phyloP scores from a whole-genome alignment of 306 rosid genomes.

The Arachis hypogaea region DNA sequence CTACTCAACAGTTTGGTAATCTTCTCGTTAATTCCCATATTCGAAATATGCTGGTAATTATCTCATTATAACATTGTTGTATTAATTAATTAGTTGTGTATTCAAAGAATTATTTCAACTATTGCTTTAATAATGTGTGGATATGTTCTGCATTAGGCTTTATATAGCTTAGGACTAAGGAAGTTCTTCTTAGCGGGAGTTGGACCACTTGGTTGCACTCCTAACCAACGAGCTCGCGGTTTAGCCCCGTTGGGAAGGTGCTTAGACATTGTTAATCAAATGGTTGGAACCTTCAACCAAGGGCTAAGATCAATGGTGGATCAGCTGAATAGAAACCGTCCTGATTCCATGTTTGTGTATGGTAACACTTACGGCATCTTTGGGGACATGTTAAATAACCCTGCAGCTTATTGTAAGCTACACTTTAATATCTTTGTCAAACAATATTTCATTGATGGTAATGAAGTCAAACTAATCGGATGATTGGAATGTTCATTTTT shows the following conservation, averaged over 20 bases:
- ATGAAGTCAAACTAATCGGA: no score
- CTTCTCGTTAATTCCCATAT: constrained; percentile 63
- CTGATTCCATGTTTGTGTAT: constrained; percentile 55
- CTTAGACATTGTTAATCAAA: constrained; percentile 60
- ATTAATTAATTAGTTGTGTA: no score
- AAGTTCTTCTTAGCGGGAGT: constrained; percentile 70
- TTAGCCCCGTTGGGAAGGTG: constrained; percentile 61
- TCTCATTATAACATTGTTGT: no score
- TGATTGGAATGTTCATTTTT: not conserved
- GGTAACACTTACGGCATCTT: constrained; percentile 59
- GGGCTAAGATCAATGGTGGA: constrained; percentile 64
- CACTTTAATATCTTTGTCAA: no score
- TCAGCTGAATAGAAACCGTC: constrained; percentile 53
- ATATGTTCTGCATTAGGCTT: constrained; percentile 39
- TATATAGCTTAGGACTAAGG: constrained; percentile 59
- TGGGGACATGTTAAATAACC: constrained; percentile 77
- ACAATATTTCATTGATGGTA: not conserved
- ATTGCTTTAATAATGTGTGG: not conserved
- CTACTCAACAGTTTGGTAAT: constrained; percentile 55
- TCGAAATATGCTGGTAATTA: constrained; percentile 51
- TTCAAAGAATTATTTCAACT: not conserved
- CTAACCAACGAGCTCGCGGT: constrained; percentile 57
- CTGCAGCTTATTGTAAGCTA: constrained; percentile 57
- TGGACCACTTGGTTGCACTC: constrained; percentile 88
- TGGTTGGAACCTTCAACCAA: constrained; percentile 63